These are phyloP conservation scores for Echium plantagineum DNA, from an alignment of 257 asterid genomes.

Conservation along the genomic window DNA sequence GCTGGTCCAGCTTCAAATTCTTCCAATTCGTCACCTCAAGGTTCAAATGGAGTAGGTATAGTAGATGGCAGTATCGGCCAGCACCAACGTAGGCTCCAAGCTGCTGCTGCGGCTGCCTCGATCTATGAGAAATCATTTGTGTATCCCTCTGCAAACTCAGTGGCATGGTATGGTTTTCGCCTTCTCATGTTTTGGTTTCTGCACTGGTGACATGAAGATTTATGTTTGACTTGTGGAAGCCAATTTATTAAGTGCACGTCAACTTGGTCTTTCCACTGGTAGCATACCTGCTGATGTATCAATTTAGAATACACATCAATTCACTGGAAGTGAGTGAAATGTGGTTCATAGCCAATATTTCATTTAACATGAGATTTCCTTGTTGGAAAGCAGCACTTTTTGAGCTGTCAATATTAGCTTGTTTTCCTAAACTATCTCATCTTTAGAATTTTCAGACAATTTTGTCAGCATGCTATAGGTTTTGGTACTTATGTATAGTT, in stretches of 20 bases:
- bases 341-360: background rate
- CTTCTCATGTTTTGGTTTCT: conserved; percentile 8
- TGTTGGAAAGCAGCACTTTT: background rate
- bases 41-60: conserved; percentile 26
- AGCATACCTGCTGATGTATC: background rate
- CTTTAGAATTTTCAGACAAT: background rate
- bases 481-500: background rate
- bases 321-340: background rate
- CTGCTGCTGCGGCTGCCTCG: conserved; percentile 82
- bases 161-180: conserved; percentile 31
- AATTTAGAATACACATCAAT: background rate
- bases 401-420: background rate
- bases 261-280: background rate
- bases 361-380: background rate
- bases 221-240: no score
- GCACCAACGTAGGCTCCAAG: conserved; percentile 72
- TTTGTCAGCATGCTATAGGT: background rate
- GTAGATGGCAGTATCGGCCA: conserved; percentile 39
- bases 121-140: conserved; percentile 80
- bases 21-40: conserved; percentile 46
- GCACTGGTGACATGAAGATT: background rate
- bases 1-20: conserved; percentile 45
- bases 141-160: conserved; percentile 60
- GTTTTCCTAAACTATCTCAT: background rate
- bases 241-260: background rate